Base-by-base conservation (phyloP, 2,329 filamentous ascomycete species). In the Fusarium nurragi region DNA sequence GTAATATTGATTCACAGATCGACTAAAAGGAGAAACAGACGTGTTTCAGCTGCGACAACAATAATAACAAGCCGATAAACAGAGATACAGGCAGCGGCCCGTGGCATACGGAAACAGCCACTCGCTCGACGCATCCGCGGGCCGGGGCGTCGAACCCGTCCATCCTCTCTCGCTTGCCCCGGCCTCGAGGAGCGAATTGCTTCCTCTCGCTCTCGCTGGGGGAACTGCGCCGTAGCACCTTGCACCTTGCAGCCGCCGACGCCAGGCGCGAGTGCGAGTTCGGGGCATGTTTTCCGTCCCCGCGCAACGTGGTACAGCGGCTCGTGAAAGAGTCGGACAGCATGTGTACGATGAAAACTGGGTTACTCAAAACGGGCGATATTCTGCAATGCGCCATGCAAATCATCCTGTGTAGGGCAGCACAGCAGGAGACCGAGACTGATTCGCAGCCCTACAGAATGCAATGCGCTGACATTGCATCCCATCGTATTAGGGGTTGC, bases 111-210 rank as follows among this genome's bases (percentile, higher is more conserved):
- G 51, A 9, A 16, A 37, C 34, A 34, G 32, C 22, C 21, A 18
- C 43, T 37, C 41, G n/a, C 13, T 58, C 25, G 37, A 67, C 58
- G 56, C 36, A 57, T 40, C 55, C 28, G 48, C 65, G 65, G 65
- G 52, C 58, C 56, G 64, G 62, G 58, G 60, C 62, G 56, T 62
- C 40, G 25, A 62, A 65, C 41, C 66, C 64, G 51, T 61, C 57
- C 39, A 51, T 36, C 54, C 43, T 36, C 32, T 18, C 63, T 72
- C 70, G 70, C 70, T 71, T 72, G 61, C 54, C 65, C 64, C 53
- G 54, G 60, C 54, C 56, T 64, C 48, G 49, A 46, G 43, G 54
- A 65, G 61, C 61, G 65, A 72, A 70, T 72, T 71, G 64, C 68
- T 65, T 69, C 68, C 55, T 63, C 54, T 65, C 56, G 14, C 43